Conservation (phyloP, 1,284 basidiomycete species). For the Cryptococcus sp. region DNA sequence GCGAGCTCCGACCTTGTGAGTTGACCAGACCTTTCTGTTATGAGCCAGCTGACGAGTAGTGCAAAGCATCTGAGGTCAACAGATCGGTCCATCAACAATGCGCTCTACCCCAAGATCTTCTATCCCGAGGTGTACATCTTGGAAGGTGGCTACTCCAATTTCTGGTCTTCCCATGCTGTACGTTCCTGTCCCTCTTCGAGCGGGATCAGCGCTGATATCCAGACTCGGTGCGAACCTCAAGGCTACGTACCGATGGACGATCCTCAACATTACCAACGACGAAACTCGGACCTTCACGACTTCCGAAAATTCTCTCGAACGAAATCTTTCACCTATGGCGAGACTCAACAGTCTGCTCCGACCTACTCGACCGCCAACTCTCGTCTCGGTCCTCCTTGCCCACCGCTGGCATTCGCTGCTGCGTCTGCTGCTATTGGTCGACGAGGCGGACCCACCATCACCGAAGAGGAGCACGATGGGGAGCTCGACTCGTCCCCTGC, state of each 20-base stretch:
- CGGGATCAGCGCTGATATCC: not conserved
- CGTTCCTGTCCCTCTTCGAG: not conserved
- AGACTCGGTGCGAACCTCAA: slow-evolving; percentile 66
- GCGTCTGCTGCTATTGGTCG: slow-evolving; percentile 34
- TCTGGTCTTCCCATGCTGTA: slow-evolving; percentile 52
- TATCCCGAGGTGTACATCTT: slow-evolving; percentile 97
- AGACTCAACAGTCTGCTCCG: slow-evolving; percentile 37
- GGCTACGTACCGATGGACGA: slow-evolving; percentile 94
- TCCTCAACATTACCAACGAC: slow-evolving; percentile 68
- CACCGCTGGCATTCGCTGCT: slow-evolving; percentile 40
- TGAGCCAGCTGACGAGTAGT: slow-evolving; percentile 47
- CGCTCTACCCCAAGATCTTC: slow-evolving; percentile 84
- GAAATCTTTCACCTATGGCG: slow-evolving; percentile 82
- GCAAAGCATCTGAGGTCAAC: slow-evolving; percentile 86
- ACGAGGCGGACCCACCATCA: slow-evolving; percentile 23
- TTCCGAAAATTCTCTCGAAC: slow-evolving; percentile 86
- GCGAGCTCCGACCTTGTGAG: slow-evolving; percentile 90
- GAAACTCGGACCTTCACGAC: slow-evolving; percentile 79
- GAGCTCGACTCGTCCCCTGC: slow-evolving; percentile 26
- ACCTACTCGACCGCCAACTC: slow-evolving; percentile 5
- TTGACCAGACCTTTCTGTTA: not conserved
- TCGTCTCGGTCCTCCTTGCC: slow-evolving; percentile 24
- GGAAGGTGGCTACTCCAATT: slow-evolving; percentile 89
- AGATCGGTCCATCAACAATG: slow-evolving; percentile 81
- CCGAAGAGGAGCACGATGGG: slow-evolving; percentile 35